Percentiles rank a stretch among this genome's conserved stretches.
Conservation (phyloP, 2,329 filamentous ascomycete species). For the Botrytis squamosa region DNA sequence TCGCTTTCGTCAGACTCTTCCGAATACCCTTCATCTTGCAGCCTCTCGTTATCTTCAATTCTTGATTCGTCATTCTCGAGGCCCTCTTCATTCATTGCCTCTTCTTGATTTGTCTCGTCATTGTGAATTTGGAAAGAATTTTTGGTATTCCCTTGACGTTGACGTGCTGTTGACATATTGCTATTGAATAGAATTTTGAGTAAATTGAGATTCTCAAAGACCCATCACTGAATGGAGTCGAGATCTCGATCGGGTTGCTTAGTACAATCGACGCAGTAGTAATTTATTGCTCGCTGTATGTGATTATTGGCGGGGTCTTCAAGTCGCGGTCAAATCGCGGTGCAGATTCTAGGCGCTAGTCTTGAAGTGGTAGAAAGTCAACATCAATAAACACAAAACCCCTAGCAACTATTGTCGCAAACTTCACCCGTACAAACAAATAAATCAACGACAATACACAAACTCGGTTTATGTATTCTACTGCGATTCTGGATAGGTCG, state of each 20-base stretch:
- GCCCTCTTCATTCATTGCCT: conserved; percentile 39
- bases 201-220: conserved; percentile 18
- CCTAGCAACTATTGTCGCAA: conserved; percentile 21
- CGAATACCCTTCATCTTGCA: conserved; percentile 45
- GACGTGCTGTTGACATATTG: conserved; percentile 36
- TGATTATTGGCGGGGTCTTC: conserved; percentile 17
- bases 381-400: conserved; percentile 21
- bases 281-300: conserved; percentile 3
- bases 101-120: conserved; percentile 40
- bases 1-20: conserved; percentile 57
- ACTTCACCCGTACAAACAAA: conserved; percentile 8
- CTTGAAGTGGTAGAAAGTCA: conserved; percentile 16
- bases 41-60: conserved; percentile 29
- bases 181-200: conserved; percentile 18
- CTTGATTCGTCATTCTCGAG: conserved; percentile 38
- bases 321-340: conserved; percentile 20
- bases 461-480: conserved; percentile 17
- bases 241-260: neutral
- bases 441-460: conserved; percentile 1
- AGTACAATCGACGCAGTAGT: neutral
- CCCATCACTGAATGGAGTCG: neutral
- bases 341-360: neutral
- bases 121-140: conserved; percentile 42
- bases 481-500: conserved; percentile 12
- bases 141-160: conserved; percentile 34